Conservation (phyloP, 805 yeast genomes). For the Pichia cabralensis region DNA sequence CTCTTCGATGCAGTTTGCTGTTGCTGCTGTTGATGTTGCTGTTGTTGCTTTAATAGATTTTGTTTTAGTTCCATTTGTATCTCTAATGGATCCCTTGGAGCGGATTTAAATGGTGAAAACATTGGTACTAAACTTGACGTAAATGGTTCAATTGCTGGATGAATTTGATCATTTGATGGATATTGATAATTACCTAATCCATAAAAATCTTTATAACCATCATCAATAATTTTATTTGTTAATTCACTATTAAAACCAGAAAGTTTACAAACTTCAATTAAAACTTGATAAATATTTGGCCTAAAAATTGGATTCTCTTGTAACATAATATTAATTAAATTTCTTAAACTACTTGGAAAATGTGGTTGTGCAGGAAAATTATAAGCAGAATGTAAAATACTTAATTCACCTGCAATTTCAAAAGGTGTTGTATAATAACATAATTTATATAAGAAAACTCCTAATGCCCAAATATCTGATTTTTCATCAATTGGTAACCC, state of each 20-base stretch:
- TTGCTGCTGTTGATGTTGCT: conserved; percentile 16
- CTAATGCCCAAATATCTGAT: conserved; percentile 95
- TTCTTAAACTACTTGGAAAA: conserved; percentile 63
- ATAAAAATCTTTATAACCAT: conserved; percentile 30
- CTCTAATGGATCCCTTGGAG: conserved; percentile 34
- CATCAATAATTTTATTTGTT: neutral
- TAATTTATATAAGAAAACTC: conserved; percentile 80
- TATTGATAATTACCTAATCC: conserved; percentile 22
- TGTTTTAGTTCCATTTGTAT: conserved; percentile 27
- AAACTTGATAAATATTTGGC: conserved; percentile 80
- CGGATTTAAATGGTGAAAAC: conserved; percentile 25
- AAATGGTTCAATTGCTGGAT: conserved; percentile 22
- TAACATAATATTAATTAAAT: conserved; percentile 66
- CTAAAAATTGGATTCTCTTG: conserved; percentile 75
- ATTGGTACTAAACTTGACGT: conserved; percentile 22
- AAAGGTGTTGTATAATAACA: conserved; percentile 94
- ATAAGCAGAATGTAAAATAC: conserved; percentile 76
- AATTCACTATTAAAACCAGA: conserved; percentile 27
- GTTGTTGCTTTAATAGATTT: conserved; percentile 24
- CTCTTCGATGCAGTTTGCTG: neutral
- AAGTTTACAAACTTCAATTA: conserved; percentile 52
- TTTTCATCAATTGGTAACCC: conserved; percentile 84
- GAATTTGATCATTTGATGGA: conserved; percentile 20
- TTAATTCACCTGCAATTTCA: conserved; percentile 79
- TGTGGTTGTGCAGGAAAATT: conserved; percentile 63